Evolutionary conservation across 2,329 filamentous ascomycete species (phyloP).

Genomic region (Hypoxylon sp.): DNA sequence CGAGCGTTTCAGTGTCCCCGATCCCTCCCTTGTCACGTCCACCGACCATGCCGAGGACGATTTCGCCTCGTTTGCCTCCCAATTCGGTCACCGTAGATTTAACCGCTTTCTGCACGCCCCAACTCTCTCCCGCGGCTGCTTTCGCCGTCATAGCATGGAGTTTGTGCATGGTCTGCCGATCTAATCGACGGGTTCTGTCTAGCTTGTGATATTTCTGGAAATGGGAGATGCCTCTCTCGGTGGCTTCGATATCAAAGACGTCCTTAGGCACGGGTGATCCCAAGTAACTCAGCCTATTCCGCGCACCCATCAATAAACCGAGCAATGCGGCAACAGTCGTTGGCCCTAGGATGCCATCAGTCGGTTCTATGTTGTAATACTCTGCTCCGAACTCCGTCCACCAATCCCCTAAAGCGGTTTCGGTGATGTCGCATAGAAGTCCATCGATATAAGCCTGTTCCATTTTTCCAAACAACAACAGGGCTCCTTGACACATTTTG

Average conservation of each 20-base stretch:
- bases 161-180: conserved; percentile 84
- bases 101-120: conserved; percentile 92
- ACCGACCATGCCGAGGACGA: conserved; percentile 94
- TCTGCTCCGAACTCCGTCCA: conserved; percentile 95
- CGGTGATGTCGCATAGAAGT: conserved; percentile 91
- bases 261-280: conserved; percentile 91
- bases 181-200: conserved; percentile 81
- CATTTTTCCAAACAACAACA: conserved; percentile 89
- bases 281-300: conserved; percentile 88
- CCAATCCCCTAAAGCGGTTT: conserved; percentile 92
- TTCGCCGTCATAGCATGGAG: conserved; percentile 90
- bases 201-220: conserved; percentile 94
- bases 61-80: conserved; percentile 92
- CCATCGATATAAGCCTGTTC: conserved; percentile 93
- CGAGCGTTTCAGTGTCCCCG: conserved; percentile 91
- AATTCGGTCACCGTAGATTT: conserved; percentile 96
- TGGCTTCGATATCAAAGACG: conserved; percentile 86
- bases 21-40: conserved; percentile 90
- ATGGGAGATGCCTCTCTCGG: conserved; percentile 86
- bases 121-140: conserved; percentile 88
- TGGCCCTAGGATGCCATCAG: conserved; percentile 91
- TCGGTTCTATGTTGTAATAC: conserved; percentile 92
- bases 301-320: conserved; percentile 88
- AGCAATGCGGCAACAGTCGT: conserved; percentile 91
- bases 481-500: conserved; percentile 89